These are phyloP conservation scores for Aegilops tauschii DNA, from an alignment of 176 grass and related monocot genomes.

Conservation along the genomic window DNA sequence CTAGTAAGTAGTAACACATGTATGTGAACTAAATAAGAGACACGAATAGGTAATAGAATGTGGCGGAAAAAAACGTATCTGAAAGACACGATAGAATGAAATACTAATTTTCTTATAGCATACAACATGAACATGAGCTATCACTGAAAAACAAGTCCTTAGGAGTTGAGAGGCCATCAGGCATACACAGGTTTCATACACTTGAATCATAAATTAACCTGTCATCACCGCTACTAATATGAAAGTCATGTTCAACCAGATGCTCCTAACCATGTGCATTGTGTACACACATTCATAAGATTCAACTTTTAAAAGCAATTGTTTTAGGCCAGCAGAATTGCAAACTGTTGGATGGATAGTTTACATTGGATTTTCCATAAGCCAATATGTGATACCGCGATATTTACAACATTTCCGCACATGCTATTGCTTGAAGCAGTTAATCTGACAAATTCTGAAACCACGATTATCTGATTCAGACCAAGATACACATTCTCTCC, in stretches of 20 bases:
- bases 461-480: constrained; percentile 6
- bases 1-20: not conserved
- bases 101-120: constrained; percentile 6
- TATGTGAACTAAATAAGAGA: not conserved
- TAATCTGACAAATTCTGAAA: constrained; percentile 4
- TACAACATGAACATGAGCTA: not conserved
- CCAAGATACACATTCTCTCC: constrained; percentile 4
- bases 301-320: not conserved
- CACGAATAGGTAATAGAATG: not conserved
- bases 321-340: not conserved
- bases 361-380: not conserved
- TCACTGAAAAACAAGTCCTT: not conserved
- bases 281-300: not conserved
- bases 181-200: constrained; percentile 1
- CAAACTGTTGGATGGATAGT: not conserved
- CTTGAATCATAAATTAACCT: not conserved
- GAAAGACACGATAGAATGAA: constrained; percentile 11
- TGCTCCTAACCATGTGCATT: not conserved
- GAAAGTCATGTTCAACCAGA: not conserved
- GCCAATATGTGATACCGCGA: not conserved
- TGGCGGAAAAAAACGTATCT: constrained; percentile 7
- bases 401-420: not conserved
- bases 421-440: not conserved
- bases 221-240: not conserved
- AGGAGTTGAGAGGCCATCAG: not conserved